A percentile compares a stretch with the other conserved stretches of the same genome.
These are phyloP conservation scores for Cladobotryum mycophilum DNA, from an alignment of 2,329 filamentous ascomycete genomes.

Conservation along the genomic window DNA sequence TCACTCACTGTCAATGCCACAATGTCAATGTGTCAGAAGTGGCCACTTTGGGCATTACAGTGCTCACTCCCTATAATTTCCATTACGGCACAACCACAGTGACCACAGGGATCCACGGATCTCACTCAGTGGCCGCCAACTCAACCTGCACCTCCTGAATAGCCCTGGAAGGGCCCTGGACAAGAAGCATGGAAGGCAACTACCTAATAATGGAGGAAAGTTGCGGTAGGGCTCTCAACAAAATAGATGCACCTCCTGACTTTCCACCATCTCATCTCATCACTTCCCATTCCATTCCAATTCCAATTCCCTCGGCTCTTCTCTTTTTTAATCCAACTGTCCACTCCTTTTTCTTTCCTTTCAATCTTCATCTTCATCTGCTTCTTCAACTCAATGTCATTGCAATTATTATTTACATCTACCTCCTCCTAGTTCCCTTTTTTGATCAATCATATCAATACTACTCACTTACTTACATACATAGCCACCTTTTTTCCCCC, in stretches of 20 bases:
- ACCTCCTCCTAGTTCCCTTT: neutral
- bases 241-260: neutral
- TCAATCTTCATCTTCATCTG: neutral
- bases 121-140: too few relatives aligned
- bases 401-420: neutral
- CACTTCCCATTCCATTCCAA: neutral
- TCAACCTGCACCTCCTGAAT: too few relatives aligned
- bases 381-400: neutral
- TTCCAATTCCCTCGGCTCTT: neutral
- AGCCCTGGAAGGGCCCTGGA: too few relatives aligned
- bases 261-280: neutral
- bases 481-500: neutral
- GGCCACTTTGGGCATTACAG: too few relatives aligned
- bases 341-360: neutral
- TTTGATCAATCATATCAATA: neutral
- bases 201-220: too few relatives aligned
- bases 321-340: neutral
- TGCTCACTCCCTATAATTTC: too few relatives aligned
- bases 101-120: too few relatives aligned
- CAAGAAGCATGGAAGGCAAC: too few relatives aligned
- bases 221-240: too few relatives aligned
- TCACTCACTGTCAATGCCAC: too few relatives aligned
- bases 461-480: neutral
- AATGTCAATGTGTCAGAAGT: too few relatives aligned
- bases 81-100: too few relatives aligned